A percentile compares a stretch with the other conserved stretches of the same genome.
phyloP scores from a whole-genome alignment of 441 rosid genomes.

The Croton setiger region DNA sequence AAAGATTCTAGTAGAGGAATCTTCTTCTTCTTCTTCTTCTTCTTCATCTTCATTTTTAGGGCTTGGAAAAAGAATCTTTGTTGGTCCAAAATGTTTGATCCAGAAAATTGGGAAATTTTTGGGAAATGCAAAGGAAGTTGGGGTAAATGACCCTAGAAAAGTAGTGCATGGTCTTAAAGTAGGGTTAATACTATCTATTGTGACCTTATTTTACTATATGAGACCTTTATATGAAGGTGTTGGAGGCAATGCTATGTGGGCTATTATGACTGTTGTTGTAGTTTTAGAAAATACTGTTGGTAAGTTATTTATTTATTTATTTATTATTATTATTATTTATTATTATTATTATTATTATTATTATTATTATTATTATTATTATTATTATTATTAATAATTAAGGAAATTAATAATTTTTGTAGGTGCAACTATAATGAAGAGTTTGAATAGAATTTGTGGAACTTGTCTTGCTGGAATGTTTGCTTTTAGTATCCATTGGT shows the following conservation, averaged over 20 bases:
- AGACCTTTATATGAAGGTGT: slow-evolving; percentile 62
- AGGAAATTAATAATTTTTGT: slow-evolving; percentile 10
- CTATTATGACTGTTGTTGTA: slow-evolving; percentile 79
- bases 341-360: no score
- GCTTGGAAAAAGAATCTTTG: slow-evolving; percentile 21
- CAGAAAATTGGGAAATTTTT: slow-evolving; percentile 30
- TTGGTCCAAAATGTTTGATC: slow-evolving; percentile 17
- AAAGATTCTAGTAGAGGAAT: slow-evolving; percentile 32
- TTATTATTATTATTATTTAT: no score
- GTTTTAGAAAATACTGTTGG: slow-evolving; percentile 86
- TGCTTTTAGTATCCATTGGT: slow-evolving; percentile 65
- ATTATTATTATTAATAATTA: no score
- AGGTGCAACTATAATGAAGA: slow-evolving; percentile 83
- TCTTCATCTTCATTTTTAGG: no score
- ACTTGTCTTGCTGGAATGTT: slow-evolving; percentile 61
- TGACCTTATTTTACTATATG: slow-evolving; percentile 57
- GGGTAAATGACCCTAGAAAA: slow-evolving; percentile 62
- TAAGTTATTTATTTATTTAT: slow-evolving; percentile 19
- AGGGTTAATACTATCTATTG: slow-evolving; percentile 58
- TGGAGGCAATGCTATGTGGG: slow-evolving; percentile 84
- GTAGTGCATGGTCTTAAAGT: slow-evolving; percentile 68
- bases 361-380: no score
- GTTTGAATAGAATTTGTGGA: slow-evolving; percentile 62
- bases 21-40: no score
- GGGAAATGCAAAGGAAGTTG: slow-evolving; percentile 40